Evolutionary conservation across 2,329 filamentous ascomycete species (phyloP).

Genomic region (Aspergillus flavus): DNA sequence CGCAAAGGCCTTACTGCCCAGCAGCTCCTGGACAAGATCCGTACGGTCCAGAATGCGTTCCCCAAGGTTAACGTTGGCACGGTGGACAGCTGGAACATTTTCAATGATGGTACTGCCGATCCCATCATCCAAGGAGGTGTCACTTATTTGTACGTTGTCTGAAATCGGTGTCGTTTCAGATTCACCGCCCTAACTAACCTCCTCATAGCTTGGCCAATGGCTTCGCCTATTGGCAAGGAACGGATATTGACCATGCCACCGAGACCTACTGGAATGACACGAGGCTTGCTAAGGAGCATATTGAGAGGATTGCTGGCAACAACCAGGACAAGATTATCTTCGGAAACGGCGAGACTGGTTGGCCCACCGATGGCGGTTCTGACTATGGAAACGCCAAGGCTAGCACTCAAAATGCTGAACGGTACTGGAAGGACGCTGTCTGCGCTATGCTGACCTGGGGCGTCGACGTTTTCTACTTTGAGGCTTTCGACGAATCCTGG

Average conservation of each 20-base stretch:
- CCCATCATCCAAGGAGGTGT: slow-evolving; percentile 62
- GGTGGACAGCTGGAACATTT: slow-evolving; percentile 75
- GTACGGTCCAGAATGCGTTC: slow-evolving; percentile 61
- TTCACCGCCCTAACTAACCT: neutral
- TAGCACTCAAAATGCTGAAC: slow-evolving; percentile 59
- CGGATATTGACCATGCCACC: slow-evolving; percentile 59
- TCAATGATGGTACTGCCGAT: slow-evolving; percentile 68
- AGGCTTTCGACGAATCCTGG: slow-evolving; percentile 73
- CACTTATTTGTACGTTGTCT: slow-evolving; percentile 55
- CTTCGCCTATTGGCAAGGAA: slow-evolving; percentile 73
- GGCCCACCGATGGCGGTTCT: slow-evolving; percentile 64
- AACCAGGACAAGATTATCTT: slow-evolving; percentile 60
- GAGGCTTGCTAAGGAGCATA: slow-evolving; percentile 63
- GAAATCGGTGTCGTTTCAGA: neutral
- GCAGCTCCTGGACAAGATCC: slow-evolving; percentile 63
- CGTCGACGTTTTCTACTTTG: slow-evolving; percentile 72
- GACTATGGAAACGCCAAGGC: slow-evolving; percentile 65
- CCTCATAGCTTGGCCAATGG: slow-evolving; percentile 61
- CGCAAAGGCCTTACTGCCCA: slow-evolving; percentile 66
- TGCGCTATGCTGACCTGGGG: slow-evolving; percentile 68
- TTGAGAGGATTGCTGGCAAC: slow-evolving; percentile 61
- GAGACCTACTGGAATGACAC: slow-evolving; percentile 69
- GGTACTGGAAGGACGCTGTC: slow-evolving; percentile 64
- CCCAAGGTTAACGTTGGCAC: slow-evolving; percentile 63
- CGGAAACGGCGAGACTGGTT: slow-evolving; percentile 70